These are phyloP conservation scores for Colletotrichum viniferum DNA, from an alignment of 2,329 filamentous ascomycete species.

Conservation along the genomic window DNA sequence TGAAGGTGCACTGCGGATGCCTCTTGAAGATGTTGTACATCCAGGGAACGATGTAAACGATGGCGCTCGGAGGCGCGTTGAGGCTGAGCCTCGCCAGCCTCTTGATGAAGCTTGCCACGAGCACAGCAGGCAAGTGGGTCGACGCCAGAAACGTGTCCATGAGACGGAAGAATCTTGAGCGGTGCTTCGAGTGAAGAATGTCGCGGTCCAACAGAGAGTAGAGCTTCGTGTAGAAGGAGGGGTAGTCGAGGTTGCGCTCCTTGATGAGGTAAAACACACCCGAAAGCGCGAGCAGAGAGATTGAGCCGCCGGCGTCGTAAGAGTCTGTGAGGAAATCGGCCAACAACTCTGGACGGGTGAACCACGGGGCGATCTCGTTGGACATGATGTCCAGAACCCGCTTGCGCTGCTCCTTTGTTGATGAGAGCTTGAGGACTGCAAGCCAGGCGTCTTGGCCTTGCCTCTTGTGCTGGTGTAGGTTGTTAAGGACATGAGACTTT, in stretches of 20 bases:
- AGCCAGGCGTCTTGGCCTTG: conserved; percentile 89
- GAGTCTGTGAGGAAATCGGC: conserved; percentile 98
- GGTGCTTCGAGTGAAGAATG: conserved; percentile 91
- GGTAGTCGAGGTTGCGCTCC: conserved; percentile 94
- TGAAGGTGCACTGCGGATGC: conserved; percentile 91
- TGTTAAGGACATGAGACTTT: conserved; percentile 69
- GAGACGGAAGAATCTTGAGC: conserved; percentile 90
- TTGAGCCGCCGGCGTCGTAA: conserved; percentile 85
- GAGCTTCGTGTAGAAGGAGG: conserved; percentile 89
- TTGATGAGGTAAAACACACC: conserved; percentile 95
- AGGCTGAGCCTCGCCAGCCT: conserved; percentile 83
- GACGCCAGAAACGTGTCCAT: conserved; percentile 90
- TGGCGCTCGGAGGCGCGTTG: conserved; percentile 86
- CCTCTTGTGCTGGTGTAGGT: conserved; percentile 74
- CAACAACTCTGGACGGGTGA: conserved; percentile 83
- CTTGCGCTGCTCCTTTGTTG: conserved; percentile 79
- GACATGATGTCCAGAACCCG: conserved; percentile 76
- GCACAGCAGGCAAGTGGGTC: conserved; percentile 86
- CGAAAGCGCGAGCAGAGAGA: conserved; percentile 84
- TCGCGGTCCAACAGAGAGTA: conserved; percentile 89
- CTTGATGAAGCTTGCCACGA: conserved; percentile 97
- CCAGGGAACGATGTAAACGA: conserved; percentile 90
- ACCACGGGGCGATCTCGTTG: conserved; percentile 84
- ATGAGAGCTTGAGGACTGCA: conserved; percentile 69
- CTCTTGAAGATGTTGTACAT: conserved; percentile 92